Evolutionary conservation across 129 eudicot species (phyloP).

Genomic region (Lonicera japonica): DNA sequence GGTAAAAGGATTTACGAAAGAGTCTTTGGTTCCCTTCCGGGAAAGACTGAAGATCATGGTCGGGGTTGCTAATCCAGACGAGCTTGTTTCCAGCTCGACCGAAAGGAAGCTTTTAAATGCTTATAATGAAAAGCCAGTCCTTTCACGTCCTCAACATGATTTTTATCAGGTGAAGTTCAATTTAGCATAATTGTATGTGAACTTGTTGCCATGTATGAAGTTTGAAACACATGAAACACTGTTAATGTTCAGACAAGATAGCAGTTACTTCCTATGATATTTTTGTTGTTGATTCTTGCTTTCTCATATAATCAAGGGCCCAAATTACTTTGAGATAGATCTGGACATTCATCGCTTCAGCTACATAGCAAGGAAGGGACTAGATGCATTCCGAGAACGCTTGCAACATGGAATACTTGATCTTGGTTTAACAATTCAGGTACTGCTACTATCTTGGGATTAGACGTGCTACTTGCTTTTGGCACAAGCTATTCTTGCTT

Average conservation of each 20-base stretch:
- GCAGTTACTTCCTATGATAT: background rate
- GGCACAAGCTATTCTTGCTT: too few relatives aligned
- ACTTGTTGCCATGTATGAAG: background rate
- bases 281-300: background rate
- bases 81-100: slow-evolving; percentile 65
- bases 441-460: slow-evolving; percentile 8
- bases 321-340: slow-evolving; percentile 81
- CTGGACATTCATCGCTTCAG: slow-evolving; percentile 89
- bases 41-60: slow-evolving; percentile 86
- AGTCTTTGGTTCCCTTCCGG: slow-evolving; percentile 59
- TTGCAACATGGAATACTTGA: slow-evolving; percentile 60
- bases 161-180: slow-evolving; percentile 54
- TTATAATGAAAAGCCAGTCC: slow-evolving; percentile 91
- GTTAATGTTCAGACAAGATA: background rate
- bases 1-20: slow-evolving; percentile 61
- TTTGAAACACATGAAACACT: background rate
- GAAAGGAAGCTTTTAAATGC: slow-evolving; percentile 80
- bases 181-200: too few relatives aligned
- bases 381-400: slow-evolving; percentile 77
- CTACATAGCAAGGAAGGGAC: slow-evolving; percentile 83
- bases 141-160: slow-evolving; percentile 92
- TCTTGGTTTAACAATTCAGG: slow-evolving; percentile 86
- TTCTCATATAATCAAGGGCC: slow-evolving; percentile 36
- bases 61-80: slow-evolving; percentile 87
- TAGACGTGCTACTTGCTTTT: too few relatives aligned